phyloP scores from a whole-genome alignment of 2,329 filamentous ascomycete species.

The Paracorniculantispora psalliotae region DNA sequence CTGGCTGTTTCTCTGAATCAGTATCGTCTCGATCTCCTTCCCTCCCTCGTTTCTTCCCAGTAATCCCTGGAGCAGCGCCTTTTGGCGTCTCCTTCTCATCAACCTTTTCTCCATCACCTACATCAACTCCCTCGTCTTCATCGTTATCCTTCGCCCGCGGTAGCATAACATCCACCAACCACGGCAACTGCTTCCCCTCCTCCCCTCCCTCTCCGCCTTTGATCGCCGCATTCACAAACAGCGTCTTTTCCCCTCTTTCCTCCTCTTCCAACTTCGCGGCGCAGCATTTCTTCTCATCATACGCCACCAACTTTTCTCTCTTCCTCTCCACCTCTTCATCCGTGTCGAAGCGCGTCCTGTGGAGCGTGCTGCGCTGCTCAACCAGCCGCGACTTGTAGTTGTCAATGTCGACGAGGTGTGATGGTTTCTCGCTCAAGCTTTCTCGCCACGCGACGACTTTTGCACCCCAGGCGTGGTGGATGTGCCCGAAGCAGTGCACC shows the following conservation, averaged over 20 bases:
- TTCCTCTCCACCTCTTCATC: not conserved
- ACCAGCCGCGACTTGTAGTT: conserved; percentile 36
- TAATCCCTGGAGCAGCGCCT: too few species aligned
- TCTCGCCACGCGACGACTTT: conserved; percentile 44
- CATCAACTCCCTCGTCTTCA: too few species aligned
- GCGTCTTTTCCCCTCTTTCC: conserved; percentile 33
- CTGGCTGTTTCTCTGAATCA: too few species aligned
- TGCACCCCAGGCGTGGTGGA: conserved; percentile 31
- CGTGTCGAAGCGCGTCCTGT: not conserved
- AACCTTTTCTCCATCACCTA: too few species aligned
- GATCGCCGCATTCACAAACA: conserved; percentile 53
- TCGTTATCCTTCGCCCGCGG: not conserved
- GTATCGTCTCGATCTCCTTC: too few species aligned
- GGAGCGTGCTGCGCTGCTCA: not conserved
- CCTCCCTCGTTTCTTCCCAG: too few species aligned
- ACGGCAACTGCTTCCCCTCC: conserved; percentile 52
- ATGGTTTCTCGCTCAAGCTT: conserved; percentile 24
- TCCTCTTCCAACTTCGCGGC: not conserved
- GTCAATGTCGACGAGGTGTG: conserved; percentile 45
- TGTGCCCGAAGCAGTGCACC: conserved; percentile 35
- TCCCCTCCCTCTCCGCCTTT: conserved; percentile 42
- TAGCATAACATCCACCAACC: conserved; percentile 2
- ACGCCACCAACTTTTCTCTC: not conserved
- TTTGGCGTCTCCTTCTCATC: too few species aligned
- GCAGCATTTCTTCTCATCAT: not conserved